phyloP scores from a whole-genome alignment of 192 early-diverging fungal genomes.

The Thamnidium elegans region DNA sequence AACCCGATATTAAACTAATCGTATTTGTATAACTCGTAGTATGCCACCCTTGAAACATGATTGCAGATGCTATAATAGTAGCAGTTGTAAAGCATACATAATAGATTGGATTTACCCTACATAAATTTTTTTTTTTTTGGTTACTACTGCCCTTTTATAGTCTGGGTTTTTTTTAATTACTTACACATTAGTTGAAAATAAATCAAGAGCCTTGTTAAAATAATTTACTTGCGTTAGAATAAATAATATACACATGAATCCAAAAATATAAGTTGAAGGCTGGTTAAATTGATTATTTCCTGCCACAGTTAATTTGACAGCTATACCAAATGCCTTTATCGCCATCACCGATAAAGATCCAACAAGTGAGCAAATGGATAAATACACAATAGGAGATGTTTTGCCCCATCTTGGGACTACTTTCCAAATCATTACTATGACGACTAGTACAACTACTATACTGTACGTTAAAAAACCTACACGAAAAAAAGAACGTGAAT shows the following conservation, averaged over 20 bases:
- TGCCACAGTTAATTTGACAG: conserved; percentile 15
- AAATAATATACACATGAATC: conserved; percentile 41
- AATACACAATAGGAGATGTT: conserved; percentile 13
- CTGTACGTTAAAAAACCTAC: conserved; percentile 10
- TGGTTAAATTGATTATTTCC: conserved; percentile 21
- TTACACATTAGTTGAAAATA: conserved; percentile 85
- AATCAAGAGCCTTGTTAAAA: conserved; percentile 93
- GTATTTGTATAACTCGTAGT: conserved; percentile 70
- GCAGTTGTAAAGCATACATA: conserved; percentile 96
- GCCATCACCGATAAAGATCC: conserved; percentile 22
- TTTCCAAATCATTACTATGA: conserved; percentile 13
- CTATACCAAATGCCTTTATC: conserved; percentile 25
- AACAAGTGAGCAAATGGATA: conserved; percentile 18
- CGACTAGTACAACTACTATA: background rate
- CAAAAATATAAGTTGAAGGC: conserved; percentile 9
- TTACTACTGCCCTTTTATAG: background rate
- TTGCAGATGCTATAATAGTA: conserved; percentile 85
- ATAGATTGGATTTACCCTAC: conserved; percentile 83
- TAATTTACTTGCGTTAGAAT: conserved; percentile 94
- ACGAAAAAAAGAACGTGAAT: too few species aligned
- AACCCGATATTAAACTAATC: conserved; percentile 83
- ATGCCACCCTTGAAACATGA: conserved; percentile 86
- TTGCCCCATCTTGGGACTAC: conserved; percentile 20
- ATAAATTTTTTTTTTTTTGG: too few species aligned
- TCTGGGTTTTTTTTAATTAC: too few species aligned